phyloP scores from a whole-genome alignment of 2,329 filamentous ascomycete genomes.

The Alternaria sp. region DNA sequence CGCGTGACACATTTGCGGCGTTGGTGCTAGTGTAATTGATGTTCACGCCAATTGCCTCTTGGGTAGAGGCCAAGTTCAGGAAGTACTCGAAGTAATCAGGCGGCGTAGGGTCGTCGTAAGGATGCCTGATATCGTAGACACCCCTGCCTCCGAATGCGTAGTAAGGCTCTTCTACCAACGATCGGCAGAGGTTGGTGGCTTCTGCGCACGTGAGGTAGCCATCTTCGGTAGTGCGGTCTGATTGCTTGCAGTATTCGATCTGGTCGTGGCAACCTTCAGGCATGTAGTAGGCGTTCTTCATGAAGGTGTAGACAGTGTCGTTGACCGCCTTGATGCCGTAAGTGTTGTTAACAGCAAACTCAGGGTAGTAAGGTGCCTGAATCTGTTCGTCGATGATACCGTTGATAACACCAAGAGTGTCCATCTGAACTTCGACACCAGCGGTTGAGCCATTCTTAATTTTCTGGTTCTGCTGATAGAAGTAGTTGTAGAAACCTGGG shows the following conservation, averaged over 20 bases:
- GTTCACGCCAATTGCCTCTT: constrained; percentile 59
- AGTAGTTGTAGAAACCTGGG: constrained; percentile 64
- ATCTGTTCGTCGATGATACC: constrained; percentile 62
- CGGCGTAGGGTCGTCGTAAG: constrained; percentile 62
- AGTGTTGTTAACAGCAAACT: constrained; percentile 64
- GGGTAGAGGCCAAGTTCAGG: constrained; percentile 62
- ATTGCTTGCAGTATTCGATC: constrained; percentile 56
- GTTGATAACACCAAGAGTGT: constrained; percentile 64
- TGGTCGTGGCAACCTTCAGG: constrained; percentile 61
- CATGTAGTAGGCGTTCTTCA: constrained; percentile 56
- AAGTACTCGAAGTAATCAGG: constrained; percentile 60
- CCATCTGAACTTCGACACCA: constrained; percentile 62
- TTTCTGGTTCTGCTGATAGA: constrained; percentile 63
- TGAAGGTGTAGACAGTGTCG: constrained; percentile 55
- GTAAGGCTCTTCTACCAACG: constrained; percentile 57
- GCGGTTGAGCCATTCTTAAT: constrained; percentile 58
- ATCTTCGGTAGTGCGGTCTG: constrained; percentile 32
- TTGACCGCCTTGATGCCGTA: constrained; percentile 61
- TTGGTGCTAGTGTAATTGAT: constrained; percentile 63
- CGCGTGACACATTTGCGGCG: constrained; percentile 48
- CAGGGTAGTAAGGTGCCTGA: constrained; percentile 57
- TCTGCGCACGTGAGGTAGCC: constrained; percentile 47
- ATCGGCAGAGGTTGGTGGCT: constrained; percentile 53
- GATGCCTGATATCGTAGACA: constrained; percentile 64
- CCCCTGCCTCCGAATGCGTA: constrained; percentile 53